Base-by-base conservation (phyloP, 768 basidiomycete genomes). In the Albatrellus ellisii region DNA sequence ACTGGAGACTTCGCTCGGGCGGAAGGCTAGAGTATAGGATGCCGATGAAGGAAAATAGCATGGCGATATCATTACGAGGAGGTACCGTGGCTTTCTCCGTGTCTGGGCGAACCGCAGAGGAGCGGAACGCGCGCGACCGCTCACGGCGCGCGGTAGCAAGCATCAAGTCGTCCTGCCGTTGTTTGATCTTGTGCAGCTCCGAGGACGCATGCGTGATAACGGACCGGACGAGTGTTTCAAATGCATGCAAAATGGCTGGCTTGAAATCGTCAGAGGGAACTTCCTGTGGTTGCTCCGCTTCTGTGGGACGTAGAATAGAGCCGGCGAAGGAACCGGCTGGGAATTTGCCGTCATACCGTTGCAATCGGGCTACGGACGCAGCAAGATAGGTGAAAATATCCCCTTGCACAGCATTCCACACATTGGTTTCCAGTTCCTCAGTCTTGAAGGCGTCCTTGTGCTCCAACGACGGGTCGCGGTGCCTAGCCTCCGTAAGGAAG, bases 101-200 rank as follows among this genome's bases (percentile, higher is more conserved):
- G n/a, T n/a, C n/a, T 46, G 52, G 22, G 31, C 49, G 48, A 24
- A 46, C 41, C 6, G 51, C 62, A 6, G 69, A 45, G 6, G 67
- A 68, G 27, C 73, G 62, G 37, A 68, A 64, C 47, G 58, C 61
- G 39, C 79, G 66, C 12, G 73, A 67, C 21, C 82, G 69, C 54
- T 80, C 78, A 3, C 73, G 69, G 9, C 82, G 70, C 18, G 73
- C 72, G 47, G 66, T 77, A 1, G 81, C 78, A 33, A 87, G 66
- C 3, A 80, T 67, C 20, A 80, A 58, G 55, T 95, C 90, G 58
- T 94, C 90, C 56, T 95, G 91, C 24, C 81, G 65, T 48, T 90
- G 85, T 54, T 89, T 87, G 56, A 95, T 82, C 58, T 86, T 86
- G 26, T 82, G 73, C 26, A 86, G 66, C 56, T 85, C 83, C 0